Evolutionary conservation across 768 basidiomycete genomes (phyloP).

Genomic region (Amanita phalloides): DNA sequence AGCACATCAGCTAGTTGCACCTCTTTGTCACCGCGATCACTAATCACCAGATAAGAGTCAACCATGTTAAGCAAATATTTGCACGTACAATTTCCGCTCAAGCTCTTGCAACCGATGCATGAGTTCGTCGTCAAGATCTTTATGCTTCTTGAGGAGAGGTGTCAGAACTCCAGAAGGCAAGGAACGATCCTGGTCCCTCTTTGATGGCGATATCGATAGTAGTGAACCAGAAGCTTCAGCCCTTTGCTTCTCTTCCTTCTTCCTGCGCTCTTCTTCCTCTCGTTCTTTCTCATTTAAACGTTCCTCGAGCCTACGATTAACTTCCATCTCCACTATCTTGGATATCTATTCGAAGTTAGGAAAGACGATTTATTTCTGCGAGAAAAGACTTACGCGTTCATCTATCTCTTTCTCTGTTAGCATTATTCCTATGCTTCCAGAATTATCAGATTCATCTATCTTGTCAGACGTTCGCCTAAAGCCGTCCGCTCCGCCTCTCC

Average conservation of each 20-base stretch:
- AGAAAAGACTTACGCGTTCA: slow-evolving; percentile 40
- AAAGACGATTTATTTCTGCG: background rate
- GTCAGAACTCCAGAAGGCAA: slow-evolving; percentile 45
- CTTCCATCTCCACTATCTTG: slow-evolving; percentile 64
- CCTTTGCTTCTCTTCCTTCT: slow-evolving; percentile 20
- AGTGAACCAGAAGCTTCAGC: slow-evolving; percentile 14
- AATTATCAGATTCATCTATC: slow-evolving; percentile 19
- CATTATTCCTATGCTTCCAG: slow-evolving; percentile 25
- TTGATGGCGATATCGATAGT: slow-evolving; percentile 23
- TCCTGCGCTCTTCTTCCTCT: slow-evolving; percentile 25
- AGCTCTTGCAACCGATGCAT: slow-evolving; percentile 54
- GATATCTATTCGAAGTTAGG: slow-evolving; percentile 38
- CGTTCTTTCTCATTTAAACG: slow-evolving; percentile 27
- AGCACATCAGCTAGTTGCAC: slow-evolving; percentile 48
- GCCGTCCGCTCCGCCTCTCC: background rate
- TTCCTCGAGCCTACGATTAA: slow-evolving; percentile 52
- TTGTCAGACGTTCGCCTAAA: background rate
- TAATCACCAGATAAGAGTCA: slow-evolving; percentile 14
- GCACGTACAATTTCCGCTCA: slow-evolving; percentile 61
- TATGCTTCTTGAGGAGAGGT: slow-evolving; percentile 51
- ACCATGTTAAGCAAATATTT: slow-evolving; percentile 1
- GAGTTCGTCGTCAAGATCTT: slow-evolving; percentile 60
- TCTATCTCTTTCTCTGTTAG: slow-evolving; percentile 67
- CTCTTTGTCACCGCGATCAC: slow-evolving; percentile 55
- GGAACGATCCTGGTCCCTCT: slow-evolving; percentile 17